Evolutionary conservation across 805 yeast species (phyloP).

Genomic region (Crinitomyces ghanaensis): DNA sequence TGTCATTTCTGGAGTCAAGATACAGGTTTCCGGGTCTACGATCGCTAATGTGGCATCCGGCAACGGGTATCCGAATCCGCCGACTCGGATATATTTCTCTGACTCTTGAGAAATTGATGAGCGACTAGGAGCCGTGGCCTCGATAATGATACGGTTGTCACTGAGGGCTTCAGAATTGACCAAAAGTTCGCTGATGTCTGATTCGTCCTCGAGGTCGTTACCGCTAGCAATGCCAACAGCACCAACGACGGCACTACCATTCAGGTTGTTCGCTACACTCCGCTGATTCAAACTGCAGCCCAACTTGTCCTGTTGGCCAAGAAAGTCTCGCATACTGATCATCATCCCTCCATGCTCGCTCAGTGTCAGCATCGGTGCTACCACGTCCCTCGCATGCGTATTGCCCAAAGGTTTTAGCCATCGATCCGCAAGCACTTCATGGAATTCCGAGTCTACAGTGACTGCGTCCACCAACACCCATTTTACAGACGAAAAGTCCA

Average conservation of each 20-base stretch:
- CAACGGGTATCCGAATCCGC: conserved; percentile 87
- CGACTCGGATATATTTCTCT: conserved; percentile 53
- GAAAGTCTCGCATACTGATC: conserved; percentile 83
- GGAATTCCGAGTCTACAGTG: conserved; percentile 86
- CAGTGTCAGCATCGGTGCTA: conserved; percentile 79
- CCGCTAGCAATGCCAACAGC: conserved; percentile 27
- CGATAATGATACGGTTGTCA: conserved; percentile 57
- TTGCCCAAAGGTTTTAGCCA: conserved; percentile 91
- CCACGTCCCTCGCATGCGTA: conserved; percentile 56
- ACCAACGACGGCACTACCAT: too few relatives aligned
- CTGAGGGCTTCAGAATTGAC: conserved; percentile 65
- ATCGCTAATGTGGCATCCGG: conserved; percentile 91
- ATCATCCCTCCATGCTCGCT: conserved; percentile 96
- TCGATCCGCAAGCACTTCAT: conserved; percentile 76
- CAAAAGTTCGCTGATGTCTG: conserved; percentile 50
- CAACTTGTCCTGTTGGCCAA: conserved; percentile 54
- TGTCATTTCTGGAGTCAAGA: conserved; percentile 60
- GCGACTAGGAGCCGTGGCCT: conserved; percentile 40
- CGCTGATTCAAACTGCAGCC: conserved; percentile 31
- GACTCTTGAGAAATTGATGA: conserved; percentile 28
- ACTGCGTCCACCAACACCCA: conserved; percentile 87
- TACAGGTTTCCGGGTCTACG: conserved; percentile 84
- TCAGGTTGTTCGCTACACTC: too few relatives aligned
- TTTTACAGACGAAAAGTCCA: conserved; percentile 65
- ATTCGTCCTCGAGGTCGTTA: conserved; percentile 28